Evolutionary conservation across 345 rosid species (phyloP), one percentile per base, ranked within the genome.

Genomic region (Lepidium africanum): DNA sequence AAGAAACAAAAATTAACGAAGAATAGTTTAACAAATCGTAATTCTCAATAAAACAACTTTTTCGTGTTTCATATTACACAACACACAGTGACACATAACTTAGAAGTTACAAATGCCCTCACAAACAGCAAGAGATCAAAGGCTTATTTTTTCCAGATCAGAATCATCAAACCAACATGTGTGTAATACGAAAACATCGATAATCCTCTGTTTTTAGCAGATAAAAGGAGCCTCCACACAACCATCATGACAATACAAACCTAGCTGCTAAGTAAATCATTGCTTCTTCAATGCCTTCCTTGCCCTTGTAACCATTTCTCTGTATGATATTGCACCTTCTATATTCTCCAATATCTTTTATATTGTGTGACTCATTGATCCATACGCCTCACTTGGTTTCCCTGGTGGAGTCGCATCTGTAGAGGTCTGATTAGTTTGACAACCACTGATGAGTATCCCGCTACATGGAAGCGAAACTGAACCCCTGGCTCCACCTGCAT

Each of bases 181-280:
- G 60, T 65, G 66, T 17, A 64, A 65, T 15, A 48, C 12, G 4
- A 39, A 42, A 21, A 0, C 49, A 39, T 59, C 9, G 30, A 72
- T 6, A n/a, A 38, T 45, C 9, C 65, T 48, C 14, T 17, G 43
- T 10, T 27, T 47, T 68, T 15, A 75, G 62, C 78, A 75, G 64
- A 88, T 81, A 39, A 94, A 94, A 21, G 95, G 67, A 48, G 81
- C 78, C 45, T 84, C 75, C 16, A 81, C 79, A 59, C 81, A 85
- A 58, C 76, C n/a, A 75, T 90, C 95, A 45, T 87, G 54, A 80
- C 99, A 94, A 70, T 91, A 94, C 65, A 90, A 92, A 41, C 99
- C 99, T 35, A 97, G 99, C 40, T 74, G 86, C 89, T 94, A 97
- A 33, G 84, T 78, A 85, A 90, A 94, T 6, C 99, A 97, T 76